Percentiles rank a stretch among this genome's conserved stretches.
These are phyloP conservation scores for Pythium sukuiense DNA, from an alignment of 352 stramenopile species.

Conservation along the genomic window DNA sequence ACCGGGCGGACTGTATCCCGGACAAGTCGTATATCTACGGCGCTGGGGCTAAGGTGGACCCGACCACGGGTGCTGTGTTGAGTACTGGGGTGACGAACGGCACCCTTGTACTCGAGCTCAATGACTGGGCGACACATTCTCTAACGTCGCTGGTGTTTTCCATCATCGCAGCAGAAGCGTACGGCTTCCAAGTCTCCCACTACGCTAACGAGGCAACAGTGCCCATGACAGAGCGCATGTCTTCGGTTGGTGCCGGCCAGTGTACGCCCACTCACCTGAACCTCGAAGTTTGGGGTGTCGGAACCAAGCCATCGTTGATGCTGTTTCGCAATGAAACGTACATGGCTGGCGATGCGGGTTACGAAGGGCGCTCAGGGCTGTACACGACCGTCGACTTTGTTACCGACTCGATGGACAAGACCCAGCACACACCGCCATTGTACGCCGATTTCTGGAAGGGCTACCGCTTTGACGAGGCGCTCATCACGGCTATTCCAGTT, in stretches of 20 bases:
- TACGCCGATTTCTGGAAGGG: conserved; percentile 41
- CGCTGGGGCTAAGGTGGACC: conserved; percentile 17
- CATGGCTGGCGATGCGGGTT: conserved; percentile 24
- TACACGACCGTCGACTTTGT: conserved; percentile 43
- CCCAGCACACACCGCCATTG: conserved; percentile 16
- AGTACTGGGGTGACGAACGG: conserved; percentile 18
- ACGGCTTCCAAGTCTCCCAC: conserved; percentile 10
- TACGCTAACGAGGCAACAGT: neutral
- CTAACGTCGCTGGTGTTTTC: conserved; percentile 32
- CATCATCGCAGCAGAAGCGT: conserved; percentile 28
- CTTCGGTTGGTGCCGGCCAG: conserved; percentile 20
- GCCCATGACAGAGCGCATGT: conserved; percentile 38
- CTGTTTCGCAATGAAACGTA: conserved; percentile 35
- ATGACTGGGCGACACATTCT: conserved; percentile 28
- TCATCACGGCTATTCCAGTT: conserved; percentile 26
- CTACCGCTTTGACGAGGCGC: conserved; percentile 28
- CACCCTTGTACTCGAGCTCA: conserved; percentile 30
- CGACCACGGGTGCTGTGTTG: conserved; percentile 16
- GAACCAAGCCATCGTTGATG: conserved; percentile 10
- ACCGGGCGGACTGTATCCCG: conserved; percentile 17
- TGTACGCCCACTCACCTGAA: conserved; percentile 40
- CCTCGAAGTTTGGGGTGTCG: conserved; percentile 18
- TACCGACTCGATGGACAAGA: conserved; percentile 16
- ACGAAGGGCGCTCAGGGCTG: conserved; percentile 31
- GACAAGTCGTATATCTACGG: conserved; percentile 21